phyloP scores from a whole-genome alignment of 2,329 filamentous ascomycete genomes.

The Macroventuria anomochaeta region DNA sequence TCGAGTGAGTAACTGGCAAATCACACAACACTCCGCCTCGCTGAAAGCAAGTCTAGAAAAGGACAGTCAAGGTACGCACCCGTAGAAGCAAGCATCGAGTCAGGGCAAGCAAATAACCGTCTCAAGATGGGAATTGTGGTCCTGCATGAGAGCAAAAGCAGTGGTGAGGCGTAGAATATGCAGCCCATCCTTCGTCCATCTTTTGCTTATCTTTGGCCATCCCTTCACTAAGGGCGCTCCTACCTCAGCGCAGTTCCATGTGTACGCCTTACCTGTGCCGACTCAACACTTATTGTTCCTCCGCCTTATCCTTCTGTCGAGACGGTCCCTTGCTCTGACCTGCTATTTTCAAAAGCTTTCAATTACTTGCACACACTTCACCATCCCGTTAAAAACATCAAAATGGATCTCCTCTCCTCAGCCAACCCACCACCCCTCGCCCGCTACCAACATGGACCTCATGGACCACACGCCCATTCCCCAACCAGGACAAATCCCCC shows the following conservation, averaged over 20 bases:
- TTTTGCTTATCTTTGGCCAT: neutral
- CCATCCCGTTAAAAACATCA: too few species aligned
- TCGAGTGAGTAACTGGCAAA: neutral
- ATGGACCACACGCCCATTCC: neutral
- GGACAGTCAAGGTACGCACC: neutral
- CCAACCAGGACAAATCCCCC: neutral
- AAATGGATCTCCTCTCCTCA: conserved; percentile 4
- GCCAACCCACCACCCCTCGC: neutral
- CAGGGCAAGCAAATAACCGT: neutral
- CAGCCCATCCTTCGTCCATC: neutral
- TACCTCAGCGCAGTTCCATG: too few species aligned
- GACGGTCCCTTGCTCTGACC: too few species aligned
- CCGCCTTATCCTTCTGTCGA: neutral
- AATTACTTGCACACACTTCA: too few species aligned
- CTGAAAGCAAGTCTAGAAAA: conserved; percentile 3
- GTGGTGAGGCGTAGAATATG: neutral
- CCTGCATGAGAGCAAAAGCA: neutral
- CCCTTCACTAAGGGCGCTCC: conserved; percentile 13
- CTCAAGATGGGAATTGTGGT: neutral
- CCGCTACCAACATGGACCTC: neutral
- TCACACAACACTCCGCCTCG: neutral
- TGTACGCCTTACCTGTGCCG: neutral
- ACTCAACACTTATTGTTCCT: neutral
- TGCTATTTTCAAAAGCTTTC: too few species aligned
- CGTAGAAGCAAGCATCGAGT: neutral